Percentiles rank a stretch among this genome's conserved stretches.
These are phyloP conservation scores for Trichosanthes cucumerina DNA, from an alignment of 306 rosid species.

Conservation along the genomic window DNA sequence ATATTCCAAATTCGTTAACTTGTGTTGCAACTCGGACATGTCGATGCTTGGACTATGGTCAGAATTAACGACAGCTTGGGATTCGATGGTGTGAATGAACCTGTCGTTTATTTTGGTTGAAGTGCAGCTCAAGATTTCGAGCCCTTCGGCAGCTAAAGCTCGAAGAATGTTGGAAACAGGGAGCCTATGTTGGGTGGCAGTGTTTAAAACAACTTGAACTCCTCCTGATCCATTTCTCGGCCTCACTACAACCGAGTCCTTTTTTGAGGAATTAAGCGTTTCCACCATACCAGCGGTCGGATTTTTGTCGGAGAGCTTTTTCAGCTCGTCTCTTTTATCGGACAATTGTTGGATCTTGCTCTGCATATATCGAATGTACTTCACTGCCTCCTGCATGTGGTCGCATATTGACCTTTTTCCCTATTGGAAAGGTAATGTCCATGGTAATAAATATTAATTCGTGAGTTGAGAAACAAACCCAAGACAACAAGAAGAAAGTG, in stretches of 20 bases:
- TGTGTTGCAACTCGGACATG: constrained; percentile 4
- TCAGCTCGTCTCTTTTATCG: constrained; percentile 25
- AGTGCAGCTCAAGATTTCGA: constrained; percentile 20
- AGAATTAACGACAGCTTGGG: constrained; percentile 15
- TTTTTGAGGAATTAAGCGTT: neutral
- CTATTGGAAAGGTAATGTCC: neutral
- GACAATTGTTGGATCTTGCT: constrained; percentile 16
- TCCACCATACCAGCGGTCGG: neutral
- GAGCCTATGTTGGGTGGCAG: constrained; percentile 20
- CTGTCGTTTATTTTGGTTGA: constrained; percentile 26
- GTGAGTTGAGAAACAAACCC: no score
- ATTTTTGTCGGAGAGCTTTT: neutral
- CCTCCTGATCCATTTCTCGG: constrained; percentile 1
- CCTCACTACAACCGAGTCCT: neutral
- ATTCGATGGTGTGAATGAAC: constrained; percentile 24
- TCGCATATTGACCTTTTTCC: constrained; percentile 45
- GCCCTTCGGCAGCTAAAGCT: constrained; percentile 24
- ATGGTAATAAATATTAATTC: no score
- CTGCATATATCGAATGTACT: constrained; percentile 26
- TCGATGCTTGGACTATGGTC: neutral
- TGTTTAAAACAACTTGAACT: constrained; percentile 26
- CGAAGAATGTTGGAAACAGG: constrained; percentile 29
- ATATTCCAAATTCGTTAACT: neutral
- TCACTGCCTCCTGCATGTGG: constrained; percentile 27
- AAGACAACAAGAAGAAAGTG: no score